Base-by-base conservation (phyloP, 768 basidiomycete genomes). In the Mycena crocata region DNA sequence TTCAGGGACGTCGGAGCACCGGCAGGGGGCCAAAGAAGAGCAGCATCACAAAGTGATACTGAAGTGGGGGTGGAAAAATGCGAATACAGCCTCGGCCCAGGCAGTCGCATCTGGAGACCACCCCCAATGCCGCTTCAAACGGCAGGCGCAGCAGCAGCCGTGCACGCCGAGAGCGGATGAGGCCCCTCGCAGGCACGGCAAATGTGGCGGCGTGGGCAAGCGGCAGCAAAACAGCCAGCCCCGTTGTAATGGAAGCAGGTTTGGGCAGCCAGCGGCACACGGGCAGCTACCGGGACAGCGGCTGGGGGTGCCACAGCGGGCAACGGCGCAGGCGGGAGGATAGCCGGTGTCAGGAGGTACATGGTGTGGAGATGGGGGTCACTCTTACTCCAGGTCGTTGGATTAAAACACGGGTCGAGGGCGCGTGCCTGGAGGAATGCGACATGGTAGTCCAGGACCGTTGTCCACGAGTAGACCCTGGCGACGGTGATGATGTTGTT, bases 401-500 rank as follows among this genome's bases (percentile, higher is more conserved):
- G 57, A 23, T 57, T 46, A 23, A 57, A 57, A 23, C 13, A 57
- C 3, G 32, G 5, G n/a, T 57, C 44, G 6, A 24, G 42, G 2
- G 57, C 56, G 4, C 44, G 23, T 8, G 13, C 13, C 14, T 59
- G 57, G 12, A 59, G 17, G 19, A 59, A 59, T 6, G 58, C 35
- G 28, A 60, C 28, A 12, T 60, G 58, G 21, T 60, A 60, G 6
- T 60, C 37, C 13, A 60, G 58, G 0, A 60, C 48, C 2, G 24
- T 7, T 6, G 48, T 3, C 58, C 58, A 60, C 28, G 58, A 10
- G 12, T 40, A 60, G 1, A 17, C 57, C 0, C 57, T 7, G 0
- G 45, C n/a, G 10, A 58, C 2, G 6, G 14, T 8, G 6, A 58
- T 37, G 1, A 58, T 48, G 24, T 34, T 58, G 12, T 28, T 37